These are phyloP conservation scores for Candida wancherniae DNA, from an alignment of 805 yeast species.

Conservation along the genomic window DNA sequence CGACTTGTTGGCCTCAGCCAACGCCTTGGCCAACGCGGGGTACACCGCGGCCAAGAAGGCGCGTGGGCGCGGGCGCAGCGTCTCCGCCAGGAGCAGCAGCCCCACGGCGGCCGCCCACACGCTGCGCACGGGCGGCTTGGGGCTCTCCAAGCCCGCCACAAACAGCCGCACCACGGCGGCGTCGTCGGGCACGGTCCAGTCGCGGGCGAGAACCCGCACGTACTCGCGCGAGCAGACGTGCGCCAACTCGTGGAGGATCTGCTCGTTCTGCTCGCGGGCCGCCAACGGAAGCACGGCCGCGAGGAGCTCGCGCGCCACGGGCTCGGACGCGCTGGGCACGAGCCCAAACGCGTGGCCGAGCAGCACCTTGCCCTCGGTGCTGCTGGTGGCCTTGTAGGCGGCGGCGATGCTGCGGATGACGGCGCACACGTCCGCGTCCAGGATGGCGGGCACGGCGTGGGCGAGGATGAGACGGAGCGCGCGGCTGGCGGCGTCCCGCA, in stretches of 20 bases:
- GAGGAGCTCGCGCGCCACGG: slow-evolving; percentile 29
- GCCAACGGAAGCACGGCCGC: slow-evolving; percentile 47
- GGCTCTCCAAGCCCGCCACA: slow-evolving; percentile 58
- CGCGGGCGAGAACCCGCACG: slow-evolving; percentile 13
- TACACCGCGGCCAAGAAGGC: slow-evolving; percentile 13
- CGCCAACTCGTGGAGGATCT: slow-evolving; percentile 47
- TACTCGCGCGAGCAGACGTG: slow-evolving; percentile 47
- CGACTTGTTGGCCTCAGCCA: slow-evolving; percentile 42
- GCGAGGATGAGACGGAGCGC: slow-evolving; percentile 25
- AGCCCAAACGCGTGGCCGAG: slow-evolving; percentile 45
- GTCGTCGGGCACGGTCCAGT: slow-evolving; percentile 5
- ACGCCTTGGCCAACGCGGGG: slow-evolving; percentile 23
- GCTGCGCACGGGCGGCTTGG: slow-evolving; percentile 57
- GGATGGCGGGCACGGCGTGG: slow-evolving; percentile 13
- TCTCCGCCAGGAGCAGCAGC: slow-evolving; percentile 15
- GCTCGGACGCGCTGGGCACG: slow-evolving; percentile 16
- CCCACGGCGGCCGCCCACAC: slow-evolving; percentile 63
- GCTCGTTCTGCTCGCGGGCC: slow-evolving; percentile 73
- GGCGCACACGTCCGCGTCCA: slow-evolving; percentile 21
- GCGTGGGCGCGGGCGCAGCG: slow-evolving; percentile 2
- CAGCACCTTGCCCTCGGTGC: slow-evolving; percentile 60
- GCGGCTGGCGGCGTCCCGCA: slow-evolving; percentile 46
- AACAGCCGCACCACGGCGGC: slow-evolving; percentile 27
- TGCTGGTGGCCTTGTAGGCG: slow-evolving; percentile 50
- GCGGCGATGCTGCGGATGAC: slow-evolving; percentile 53